Evolutionary conservation across 2,329 filamentous ascomycete genomes (phyloP).

Genomic region (Leptographium lundbergii): DNA sequence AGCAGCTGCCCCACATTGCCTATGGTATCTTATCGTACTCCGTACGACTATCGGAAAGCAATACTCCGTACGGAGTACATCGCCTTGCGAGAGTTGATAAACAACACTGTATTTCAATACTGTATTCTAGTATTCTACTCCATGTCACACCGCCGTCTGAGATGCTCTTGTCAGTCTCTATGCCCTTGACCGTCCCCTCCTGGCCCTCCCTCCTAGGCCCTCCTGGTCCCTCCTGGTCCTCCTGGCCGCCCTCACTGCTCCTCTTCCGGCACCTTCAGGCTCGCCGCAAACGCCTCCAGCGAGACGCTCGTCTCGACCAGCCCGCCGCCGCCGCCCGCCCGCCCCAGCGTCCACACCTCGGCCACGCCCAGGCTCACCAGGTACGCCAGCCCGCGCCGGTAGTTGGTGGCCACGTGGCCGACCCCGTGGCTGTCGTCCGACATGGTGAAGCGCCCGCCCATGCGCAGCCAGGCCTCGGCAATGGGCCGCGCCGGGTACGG

Average conservation of each 20-base stretch:
- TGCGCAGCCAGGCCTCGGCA: constrained; percentile 59
- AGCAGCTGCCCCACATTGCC: no score
- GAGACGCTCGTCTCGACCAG: constrained; percentile 27
- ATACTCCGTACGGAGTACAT: no score
- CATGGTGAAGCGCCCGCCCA: constrained; percentile 74
- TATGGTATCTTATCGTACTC: no score
- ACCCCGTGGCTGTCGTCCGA: constrained; percentile 92
- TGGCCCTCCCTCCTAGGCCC: no score
- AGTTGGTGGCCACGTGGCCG: constrained; percentile 80
- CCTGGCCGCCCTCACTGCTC: neutral
- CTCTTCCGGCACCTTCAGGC: constrained; percentile 1
- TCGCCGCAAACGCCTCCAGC: constrained; percentile 8
- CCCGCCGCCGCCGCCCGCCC: constrained; percentile 13
- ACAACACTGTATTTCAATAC: no score
- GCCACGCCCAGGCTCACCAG: constrained; percentile 52
- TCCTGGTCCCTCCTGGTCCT: neutral
- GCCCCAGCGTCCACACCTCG: constrained; percentile 45
- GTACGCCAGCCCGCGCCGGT: constrained; percentile 56
- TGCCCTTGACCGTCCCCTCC: no score
- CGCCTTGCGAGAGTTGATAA: no score
- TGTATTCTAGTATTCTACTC: no score
- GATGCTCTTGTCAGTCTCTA: no score
- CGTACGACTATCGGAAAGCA: no score
- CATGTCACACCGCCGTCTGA: no score
- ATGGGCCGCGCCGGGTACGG: constrained; percentile 76